phyloP scores from a whole-genome alignment of 192 early-diverging fungal species.

The Linnemannia elongata region DNA sequence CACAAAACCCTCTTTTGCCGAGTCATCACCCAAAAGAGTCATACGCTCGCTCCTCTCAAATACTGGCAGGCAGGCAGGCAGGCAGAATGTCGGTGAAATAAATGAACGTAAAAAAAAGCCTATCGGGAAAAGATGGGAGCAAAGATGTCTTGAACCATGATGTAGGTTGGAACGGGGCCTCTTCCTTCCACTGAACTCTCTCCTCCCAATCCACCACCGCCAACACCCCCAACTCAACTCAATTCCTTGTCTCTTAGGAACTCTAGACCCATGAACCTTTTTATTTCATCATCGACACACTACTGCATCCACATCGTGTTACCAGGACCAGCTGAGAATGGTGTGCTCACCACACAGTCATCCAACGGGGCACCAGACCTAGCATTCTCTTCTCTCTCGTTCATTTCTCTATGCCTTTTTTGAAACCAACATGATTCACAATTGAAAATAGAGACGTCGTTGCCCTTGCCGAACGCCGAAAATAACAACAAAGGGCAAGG shows the following conservation, averaged over 20 bases:
- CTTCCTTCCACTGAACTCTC: not conserved
- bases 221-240: too few relatives aligned
- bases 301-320: too few relatives aligned
- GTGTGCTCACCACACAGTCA: too few relatives aligned
- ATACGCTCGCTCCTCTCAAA: too few relatives aligned
- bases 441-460: not conserved
- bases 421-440: not conserved
- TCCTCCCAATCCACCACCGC: not conserved
- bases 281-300: too few relatives aligned
- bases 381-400: not conserved
- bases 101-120: not conserved
- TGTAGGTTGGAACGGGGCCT: not conserved
- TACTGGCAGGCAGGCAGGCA: too few relatives aligned
- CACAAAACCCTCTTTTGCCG: not conserved
- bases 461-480: too few relatives aligned
- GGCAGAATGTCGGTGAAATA: too few relatives aligned
- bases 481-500: not conserved
- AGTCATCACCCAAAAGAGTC: not conserved
- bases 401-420: not conserved
- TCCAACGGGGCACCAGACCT: too few relatives aligned
- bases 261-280: too few relatives aligned
- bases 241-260: too few relatives aligned
- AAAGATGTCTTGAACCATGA: not conserved
- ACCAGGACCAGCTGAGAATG: too few relatives aligned
- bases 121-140: not conserved